Base-by-base conservation (phyloP, 2,329 filamentous ascomycete genomes). In the Lachnellula hyalina region DNA sequence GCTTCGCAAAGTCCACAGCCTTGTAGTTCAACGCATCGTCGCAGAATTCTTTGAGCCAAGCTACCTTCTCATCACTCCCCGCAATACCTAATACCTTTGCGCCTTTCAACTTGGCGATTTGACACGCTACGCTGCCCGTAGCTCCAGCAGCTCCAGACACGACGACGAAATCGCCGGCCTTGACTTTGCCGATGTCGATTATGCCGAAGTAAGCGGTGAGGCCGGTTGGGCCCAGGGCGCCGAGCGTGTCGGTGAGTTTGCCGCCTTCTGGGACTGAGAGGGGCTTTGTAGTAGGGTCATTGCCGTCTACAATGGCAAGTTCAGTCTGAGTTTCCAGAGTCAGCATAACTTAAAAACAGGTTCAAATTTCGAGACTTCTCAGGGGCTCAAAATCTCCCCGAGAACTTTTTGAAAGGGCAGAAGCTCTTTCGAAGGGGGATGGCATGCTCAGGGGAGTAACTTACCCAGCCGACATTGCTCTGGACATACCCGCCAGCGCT, bases 171-270 rank as follows among this genome's bases (percentile, higher is more conserved):
- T 92, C 86, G 4, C 87, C 87, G 0, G 79, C 70, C 69, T 85
- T 83, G 41, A 86, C 81, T 53, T 86, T 74, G 2, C 82, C 88
- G 46, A 92, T 80, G 53, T 87, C 79, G 32, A 81, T 70, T 67
- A 92, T 81, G 19, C 89, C 88, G 60, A 89, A 87, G 72, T 89
- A 92, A 2, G 88, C 88, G 0, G 89, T 92, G 58, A 91, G 63
- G 2, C 86, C 86, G 0, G 87, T 89, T 69, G 83, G 73, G 12
- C 88, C 88, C 1, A 79, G 73, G 23, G 80, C 78, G 4, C 83
- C 82, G 51, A 87, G 73, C 12, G 82, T 77, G 67, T 89, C 85
- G 14, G 83, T 84, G 19, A 74, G 65, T 55, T 73, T 68, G 28
- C 69, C 64, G 15, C 74, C 68, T 32, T 70, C 60, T 3, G 78